Percentiles rank a stretch among this genome's conserved stretches.
These are phyloP conservation scores for Hortaea werneckii DNA, from an alignment of 2,329 filamentous ascomycete species.

Conservation along the genomic window DNA sequence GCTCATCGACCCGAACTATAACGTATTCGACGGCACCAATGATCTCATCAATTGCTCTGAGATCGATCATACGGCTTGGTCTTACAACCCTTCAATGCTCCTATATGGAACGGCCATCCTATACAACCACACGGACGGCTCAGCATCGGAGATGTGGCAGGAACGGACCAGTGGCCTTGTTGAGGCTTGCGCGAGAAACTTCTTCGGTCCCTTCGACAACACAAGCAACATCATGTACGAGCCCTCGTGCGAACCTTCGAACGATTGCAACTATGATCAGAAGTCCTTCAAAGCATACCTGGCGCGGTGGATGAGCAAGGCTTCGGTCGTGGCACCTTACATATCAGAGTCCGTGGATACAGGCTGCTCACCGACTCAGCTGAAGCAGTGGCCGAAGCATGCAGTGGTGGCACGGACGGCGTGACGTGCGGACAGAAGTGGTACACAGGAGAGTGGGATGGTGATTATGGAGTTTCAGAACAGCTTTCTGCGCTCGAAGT, in stretches of 20 bases:
- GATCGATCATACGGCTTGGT: constrained; percentile 45
- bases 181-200: constrained; percentile 33
- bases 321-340: constrained; percentile 34
- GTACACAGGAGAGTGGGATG: constrained; percentile 34
- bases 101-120: constrained; percentile 47
- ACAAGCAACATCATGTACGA: constrained; percentile 52
- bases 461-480: constrained; percentile 33
- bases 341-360: constrained; percentile 29
- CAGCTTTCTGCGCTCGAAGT: constrained; percentile 37
- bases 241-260: constrained; percentile 51
- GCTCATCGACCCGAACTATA: constrained; percentile 40
- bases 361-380: constrained; percentile 32
- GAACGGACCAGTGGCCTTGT: constrained; percentile 50
- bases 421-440: constrained; percentile 36
- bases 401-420: constrained; percentile 32
- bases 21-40: constrained; percentile 47
- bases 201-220: constrained; percentile 46
- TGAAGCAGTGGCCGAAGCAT: constrained; percentile 32
- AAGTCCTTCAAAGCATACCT: constrained; percentile 68
- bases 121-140: constrained; percentile 40
- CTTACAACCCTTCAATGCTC: constrained; percentile 47
- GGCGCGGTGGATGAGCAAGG: constrained; percentile 49
- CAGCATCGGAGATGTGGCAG: constrained; percentile 42
- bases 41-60: constrained; percentile 41
- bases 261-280: constrained; percentile 60